Percentiles rank a stretch among this genome's conserved stretches.
Evolutionary conservation across 2,329 filamentous ascomycete species (phyloP).

Genomic region (Microsporum audouinii): DNA sequence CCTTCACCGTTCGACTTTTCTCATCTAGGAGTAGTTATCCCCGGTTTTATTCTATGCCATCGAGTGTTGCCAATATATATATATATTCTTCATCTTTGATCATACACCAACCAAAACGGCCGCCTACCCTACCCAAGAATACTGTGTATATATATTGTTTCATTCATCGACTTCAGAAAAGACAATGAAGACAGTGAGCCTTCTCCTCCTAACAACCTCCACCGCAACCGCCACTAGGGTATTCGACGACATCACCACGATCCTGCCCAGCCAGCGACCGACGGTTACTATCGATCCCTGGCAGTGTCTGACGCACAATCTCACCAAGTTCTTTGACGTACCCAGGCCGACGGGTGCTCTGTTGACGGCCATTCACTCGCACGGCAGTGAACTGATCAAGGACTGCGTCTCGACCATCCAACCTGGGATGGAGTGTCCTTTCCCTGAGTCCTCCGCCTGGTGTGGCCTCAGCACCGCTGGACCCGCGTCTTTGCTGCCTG

Average conservation of each 20-base stretch:
- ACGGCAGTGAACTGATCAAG: not conserved
- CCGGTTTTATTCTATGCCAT: no score
- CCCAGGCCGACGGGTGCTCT: not conserved
- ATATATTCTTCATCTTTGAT: no score
- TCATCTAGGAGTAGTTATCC: no score
- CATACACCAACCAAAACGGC: no score
- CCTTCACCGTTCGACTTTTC: no score
- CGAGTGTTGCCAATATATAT: no score
- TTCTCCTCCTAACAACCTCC: not conserved
- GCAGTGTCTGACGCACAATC: conserved; percentile 3
- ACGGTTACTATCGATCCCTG: not conserved
- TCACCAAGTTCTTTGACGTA: conserved; percentile 3
- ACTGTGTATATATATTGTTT: no score
- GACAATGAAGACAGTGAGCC: not conserved
- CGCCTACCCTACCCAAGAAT: no score
- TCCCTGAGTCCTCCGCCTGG: conserved; percentile 1
- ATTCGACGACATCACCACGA: not conserved
- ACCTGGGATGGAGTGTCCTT: not conserved
- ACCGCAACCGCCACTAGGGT: not conserved
- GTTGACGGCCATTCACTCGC: not conserved
- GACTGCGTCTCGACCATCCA: not conserved
- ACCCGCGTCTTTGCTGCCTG: not conserved
- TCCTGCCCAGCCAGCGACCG: not conserved
- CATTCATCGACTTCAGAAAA: no score
- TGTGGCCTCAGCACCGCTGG: not conserved